Evolutionary conservation across 2,329 filamentous ascomycete species (phyloP), one percentile per base, ranked within the genome.

Genomic region (Colletotrichum lini): DNA sequence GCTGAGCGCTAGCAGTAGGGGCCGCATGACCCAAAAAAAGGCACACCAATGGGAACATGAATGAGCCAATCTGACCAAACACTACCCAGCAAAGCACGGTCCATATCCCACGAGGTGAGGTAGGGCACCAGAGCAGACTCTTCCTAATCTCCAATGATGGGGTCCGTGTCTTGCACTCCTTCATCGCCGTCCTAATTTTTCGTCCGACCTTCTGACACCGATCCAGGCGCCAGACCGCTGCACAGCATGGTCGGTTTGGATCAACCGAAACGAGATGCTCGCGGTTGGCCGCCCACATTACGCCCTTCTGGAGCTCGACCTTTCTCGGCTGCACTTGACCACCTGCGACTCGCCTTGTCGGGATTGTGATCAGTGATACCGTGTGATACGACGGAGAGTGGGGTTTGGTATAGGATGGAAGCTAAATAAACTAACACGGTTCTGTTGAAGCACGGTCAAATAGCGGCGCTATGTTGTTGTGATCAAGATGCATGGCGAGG

Each of bases 191-290:
- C 15, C 56, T 35, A 35, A 18, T 35, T 57, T 26, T 66, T 66
- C 54, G 45, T 66, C 67, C 53, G 53, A 53, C 53, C 61, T 66
- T 53, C 26, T 66, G 67, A 65, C 54, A 57, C 67, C 38, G n/a
- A 58, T 35, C 45, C 47, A 59, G 30, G 38, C 47, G 13, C 45
- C 45, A 66, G 44, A 38, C 30, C 63, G 30, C 53, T 69, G 66
- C 44, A 23, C 15, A 35, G 18, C 40, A 42, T 54, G 45, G 67
- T 66, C 54, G 53, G 18, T 6, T 26, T 40, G 42, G 35, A 61
- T 8, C 40, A 44, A 16, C 42, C 47, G 49, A 42, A 49, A 47
- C 54, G 16, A 42, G 23, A 16, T 10, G 23, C 38, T 35, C 54
- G 13, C 35, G 21, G 21, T 26, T n/a, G 12, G 38, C 35, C 12